These are phyloP conservation scores for Coffea canephora DNA, from an alignment of 257 asterid genomes.

Conservation along the genomic window DNA sequence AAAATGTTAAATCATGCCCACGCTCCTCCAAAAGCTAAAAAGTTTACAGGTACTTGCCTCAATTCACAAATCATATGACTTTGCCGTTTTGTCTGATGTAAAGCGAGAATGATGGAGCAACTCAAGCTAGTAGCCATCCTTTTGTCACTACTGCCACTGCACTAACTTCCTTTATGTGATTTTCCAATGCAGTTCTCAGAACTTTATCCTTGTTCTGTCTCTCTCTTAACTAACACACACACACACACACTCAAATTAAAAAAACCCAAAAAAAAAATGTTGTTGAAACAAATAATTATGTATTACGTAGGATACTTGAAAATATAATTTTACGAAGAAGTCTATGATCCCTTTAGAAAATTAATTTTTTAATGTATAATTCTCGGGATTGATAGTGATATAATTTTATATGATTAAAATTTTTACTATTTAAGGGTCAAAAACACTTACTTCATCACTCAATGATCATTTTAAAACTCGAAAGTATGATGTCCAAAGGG, in stretches of 20 bases:
- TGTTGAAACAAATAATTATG: too few species aligned
- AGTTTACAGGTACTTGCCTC: slow-evolving; percentile 20
- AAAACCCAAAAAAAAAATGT: too few species aligned
- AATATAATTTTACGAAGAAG: too few species aligned
- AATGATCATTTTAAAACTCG: too few species aligned
- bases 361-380: too few species aligned
- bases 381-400: too few species aligned
- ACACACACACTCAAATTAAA: too few species aligned
- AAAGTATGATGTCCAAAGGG: too few species aligned
- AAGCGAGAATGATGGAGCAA: not conserved
- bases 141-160: not conserved
- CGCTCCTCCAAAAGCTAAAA: slow-evolving; percentile 44
- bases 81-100: slow-evolving; percentile 15
- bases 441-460: too few species aligned
- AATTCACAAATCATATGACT: slow-evolving; percentile 16
- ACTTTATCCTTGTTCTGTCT: not conserved
- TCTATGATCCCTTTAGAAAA: too few species aligned
- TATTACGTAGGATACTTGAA: not conserved
- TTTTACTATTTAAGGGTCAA: too few species aligned
- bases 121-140: not conserved
- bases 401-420: too few species aligned
- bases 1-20: slow-evolving; percentile 47
- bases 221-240: not conserved
- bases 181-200: not conserved
- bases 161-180: not conserved